Evolutionary conservation across 2,329 filamentous ascomycete genomes (phyloP).

Genomic region (Ceratocystis diversiconidia): DNA sequence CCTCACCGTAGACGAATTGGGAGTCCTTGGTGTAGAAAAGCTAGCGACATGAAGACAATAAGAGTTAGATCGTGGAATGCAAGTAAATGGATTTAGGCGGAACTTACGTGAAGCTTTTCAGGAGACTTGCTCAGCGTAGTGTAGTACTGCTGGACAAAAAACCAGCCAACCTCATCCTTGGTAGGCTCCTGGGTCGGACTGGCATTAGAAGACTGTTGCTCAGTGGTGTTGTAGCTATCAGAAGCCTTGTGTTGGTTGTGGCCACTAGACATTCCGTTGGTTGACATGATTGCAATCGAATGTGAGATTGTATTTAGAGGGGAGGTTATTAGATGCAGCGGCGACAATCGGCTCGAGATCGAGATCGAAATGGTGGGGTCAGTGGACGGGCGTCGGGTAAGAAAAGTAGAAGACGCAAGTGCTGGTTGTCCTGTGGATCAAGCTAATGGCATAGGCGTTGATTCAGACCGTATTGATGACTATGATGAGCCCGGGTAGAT

Average conservation of each 20-base stretch:
- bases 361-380: not conserved
- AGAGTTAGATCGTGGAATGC: not conserved
- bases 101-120: slow-evolving; percentile 70
- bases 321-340: not conserved
- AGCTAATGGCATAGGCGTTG: slow-evolving; percentile 4
- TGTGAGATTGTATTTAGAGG: slow-evolving; percentile 6
- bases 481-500: not conserved
- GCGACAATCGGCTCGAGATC: slow-evolving; percentile 3
- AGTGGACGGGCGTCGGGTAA: slow-evolving; percentile 1
- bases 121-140: slow-evolving; percentile 89
- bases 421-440: not conserved
- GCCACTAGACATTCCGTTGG: slow-evolving; percentile 40
- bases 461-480: not conserved
- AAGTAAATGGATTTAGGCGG: not conserved
- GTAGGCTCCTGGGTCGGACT: slow-evolving; percentile 35
- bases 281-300: slow-evolving; percentile 32
- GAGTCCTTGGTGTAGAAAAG: slow-evolving; percentile 95
- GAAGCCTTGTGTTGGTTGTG: slow-evolving; percentile 29
- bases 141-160: slow-evolving; percentile 99
- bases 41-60: slow-evolving; percentile 26
- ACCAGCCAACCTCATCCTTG: slow-evolving; percentile 98
- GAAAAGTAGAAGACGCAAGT: not conserved
- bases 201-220: slow-evolving; percentile 14
- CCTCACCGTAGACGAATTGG: slow-evolving; percentile 82
- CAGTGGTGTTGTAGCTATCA: slow-evolving; percentile 25